Evolutionary conservation across 2,329 filamentous ascomycete genomes (phyloP), one percentile per base, ranked within the genome.

Genomic region (Bipolaris victoriae): DNA sequence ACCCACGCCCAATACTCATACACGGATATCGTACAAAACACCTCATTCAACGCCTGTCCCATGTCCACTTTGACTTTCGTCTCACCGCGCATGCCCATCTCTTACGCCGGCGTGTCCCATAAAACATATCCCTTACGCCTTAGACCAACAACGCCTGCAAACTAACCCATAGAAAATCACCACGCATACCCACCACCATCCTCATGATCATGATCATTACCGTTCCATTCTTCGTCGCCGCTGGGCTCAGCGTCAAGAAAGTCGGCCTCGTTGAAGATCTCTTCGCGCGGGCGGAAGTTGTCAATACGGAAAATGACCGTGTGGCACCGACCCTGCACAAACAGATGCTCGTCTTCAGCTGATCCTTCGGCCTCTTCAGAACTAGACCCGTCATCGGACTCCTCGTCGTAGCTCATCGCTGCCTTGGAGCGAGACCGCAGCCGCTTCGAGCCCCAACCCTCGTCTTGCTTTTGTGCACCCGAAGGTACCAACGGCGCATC

Each of bases 221-320:
- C 85, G 48, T 86, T 81, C 85, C 83, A 75, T 36, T 85, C 82
- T 35, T 85, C 83, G 55, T 84, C 82, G 3, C 81, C 81, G 74
- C 75, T 90, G 76, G 77, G 73, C 66, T 88, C 86, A 20, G 80
- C 81, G 62, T 88, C 85, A 13, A 90, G 74, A 65, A 94, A 93
- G 70, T 94, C 90, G 1, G 83, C 85, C 80, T 92, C 90, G 20
- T 83, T 83, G 62, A 83, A 90, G 59, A 89, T 86, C 22, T 83
- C 78, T 76, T 92, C 90, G 2, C 82, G 82, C 5, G 88, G 87
- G 58, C 91, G 88, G 69, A 90, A 84, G 71, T 93, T 93, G 74
- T 93, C 90, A 63, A 93, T 88, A 43, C 86, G 80, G 41, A 93
- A 83, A 58, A 90, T 84, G 16, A 93, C 89, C 5, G 86, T 81